phyloP scores from a whole-genome alignment of 148 eudicot species.

The Cornus controversa region DNA sequence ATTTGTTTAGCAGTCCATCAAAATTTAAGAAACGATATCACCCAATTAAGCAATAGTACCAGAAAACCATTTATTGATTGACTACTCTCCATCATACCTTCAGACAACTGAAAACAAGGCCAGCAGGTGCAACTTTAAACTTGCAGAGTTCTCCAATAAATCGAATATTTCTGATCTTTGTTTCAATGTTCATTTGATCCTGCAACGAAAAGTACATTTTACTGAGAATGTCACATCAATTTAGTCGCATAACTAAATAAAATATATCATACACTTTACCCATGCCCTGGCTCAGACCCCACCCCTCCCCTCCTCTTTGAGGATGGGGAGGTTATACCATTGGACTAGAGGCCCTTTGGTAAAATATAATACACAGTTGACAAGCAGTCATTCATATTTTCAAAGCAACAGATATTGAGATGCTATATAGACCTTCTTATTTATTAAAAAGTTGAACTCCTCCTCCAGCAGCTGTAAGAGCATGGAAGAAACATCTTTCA shows the following conservation, averaged over 20 bases:
- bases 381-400: constrained; percentile 5
- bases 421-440: constrained; percentile 69
- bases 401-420: constrained; percentile 13
- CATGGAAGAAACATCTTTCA: constrained; percentile 86
- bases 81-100: constrained; percentile 51
- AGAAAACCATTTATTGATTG: background rate
- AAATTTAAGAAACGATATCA: background rate
- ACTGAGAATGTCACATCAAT: background rate
- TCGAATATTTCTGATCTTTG: constrained; percentile 91
- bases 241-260: background rate
- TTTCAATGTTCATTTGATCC: constrained; percentile 98
- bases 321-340: no score
- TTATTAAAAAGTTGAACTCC: constrained; percentile 80
- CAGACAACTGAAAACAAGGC: constrained; percentile 78
- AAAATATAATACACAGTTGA: background rate
- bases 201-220: constrained; percentile 23
- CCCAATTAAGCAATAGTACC: background rate
- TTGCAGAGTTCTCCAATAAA: constrained; percentile 98
- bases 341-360: no score
- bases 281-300: no score
- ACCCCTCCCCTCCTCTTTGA: no score
- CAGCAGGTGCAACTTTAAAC: constrained; percentile 82
- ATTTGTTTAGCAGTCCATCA: background rate
- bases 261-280: background rate
- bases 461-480: constrained; percentile 91